Conservation (phyloP, 2,329 filamentous ascomycete genomes). For the Fusarium nanum region DNA sequence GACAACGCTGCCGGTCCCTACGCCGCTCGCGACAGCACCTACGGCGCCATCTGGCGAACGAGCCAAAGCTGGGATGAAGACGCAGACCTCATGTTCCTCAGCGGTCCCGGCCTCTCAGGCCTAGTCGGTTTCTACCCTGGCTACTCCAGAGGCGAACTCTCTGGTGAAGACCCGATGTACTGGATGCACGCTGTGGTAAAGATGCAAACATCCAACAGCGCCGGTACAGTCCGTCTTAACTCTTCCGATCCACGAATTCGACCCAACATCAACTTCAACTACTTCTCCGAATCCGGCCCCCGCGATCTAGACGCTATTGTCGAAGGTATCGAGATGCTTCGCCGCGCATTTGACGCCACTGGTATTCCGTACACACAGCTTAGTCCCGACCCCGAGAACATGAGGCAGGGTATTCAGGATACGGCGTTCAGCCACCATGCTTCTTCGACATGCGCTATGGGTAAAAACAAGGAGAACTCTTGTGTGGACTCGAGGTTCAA, state of each 20-base stretch:
- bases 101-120: not conserved
- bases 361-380: slow-evolving; percentile 4
- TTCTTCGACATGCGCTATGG: not conserved
- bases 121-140: slow-evolving; percentile 1
- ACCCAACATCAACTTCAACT: slow-evolving; percentile 10
- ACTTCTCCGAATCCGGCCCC: not conserved
- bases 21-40: not conserved
- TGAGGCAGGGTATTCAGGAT: slow-evolving; percentile 2
- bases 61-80: slow-evolving; percentile 9
- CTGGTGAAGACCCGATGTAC: not conserved
- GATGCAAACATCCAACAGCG: slow-evolving; percentile 15
- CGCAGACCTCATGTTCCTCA: slow-evolving; percentile 6
- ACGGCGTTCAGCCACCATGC: not conserved
- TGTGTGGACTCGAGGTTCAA: slow-evolving; percentile 7
- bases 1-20: not conserved
- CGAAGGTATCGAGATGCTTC: slow-evolving; percentile 6
- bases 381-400: not conserved
- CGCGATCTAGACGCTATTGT: not conserved
- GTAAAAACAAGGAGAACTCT: not conserved
- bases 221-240: slow-evolving; percentile 5
- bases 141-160: not conserved
- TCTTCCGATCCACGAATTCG: not conserved
- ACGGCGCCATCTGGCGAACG: not conserved
- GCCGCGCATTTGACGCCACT: slow-evolving; percentile 3
- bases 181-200: slow-evolving; percentile 15